These are phyloP conservation scores for Rachicladosporium sp. DNA, from an alignment of 2,329 filamentous ascomycete genomes.

Conservation along the genomic window DNA sequence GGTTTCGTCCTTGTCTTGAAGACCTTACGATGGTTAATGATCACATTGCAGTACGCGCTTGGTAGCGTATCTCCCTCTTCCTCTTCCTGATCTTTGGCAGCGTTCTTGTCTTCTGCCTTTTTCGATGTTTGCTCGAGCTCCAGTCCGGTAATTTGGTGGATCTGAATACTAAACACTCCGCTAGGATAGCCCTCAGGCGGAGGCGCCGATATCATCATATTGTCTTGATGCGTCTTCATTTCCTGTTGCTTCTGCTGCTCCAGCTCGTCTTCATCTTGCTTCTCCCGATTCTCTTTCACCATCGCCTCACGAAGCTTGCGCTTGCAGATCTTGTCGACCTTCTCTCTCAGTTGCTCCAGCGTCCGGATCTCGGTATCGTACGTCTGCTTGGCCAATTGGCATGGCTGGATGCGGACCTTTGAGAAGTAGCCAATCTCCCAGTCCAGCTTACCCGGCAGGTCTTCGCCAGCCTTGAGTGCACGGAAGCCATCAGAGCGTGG, in stretches of 20 bases:
- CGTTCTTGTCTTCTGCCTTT: conserved; percentile 33
- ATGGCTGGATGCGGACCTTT: conserved; percentile 50
- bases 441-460: conserved; percentile 55
- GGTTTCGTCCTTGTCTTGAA: conserved; percentile 65
- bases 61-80: conserved; percentile 54
- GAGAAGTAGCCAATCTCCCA: conserved; percentile 63
- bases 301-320: conserved; percentile 55
- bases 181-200: conserved; percentile 50
- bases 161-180: conserved; percentile 57
- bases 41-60: conserved; percentile 59
- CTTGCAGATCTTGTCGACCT: conserved; percentile 42
- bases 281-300: conserved; percentile 38
- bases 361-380: conserved; percentile 46
- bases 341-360: conserved; percentile 46
- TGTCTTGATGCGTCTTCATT: conserved; percentile 43
- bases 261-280: conserved; percentile 37
- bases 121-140: conserved; percentile 51
- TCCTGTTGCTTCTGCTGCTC: conserved; percentile 58
- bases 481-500: conserved; percentile 54
- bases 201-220: conserved; percentile 56
- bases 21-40: conserved; percentile 57
- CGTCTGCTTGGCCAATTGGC: conserved; percentile 50
- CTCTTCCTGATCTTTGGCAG: conserved; percentile 39
- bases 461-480: conserved; percentile 51
- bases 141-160: conserved; percentile 61